Conservation (phyloP, 352 stramenopile genomes). For the Plasmopara viticola region DNA sequence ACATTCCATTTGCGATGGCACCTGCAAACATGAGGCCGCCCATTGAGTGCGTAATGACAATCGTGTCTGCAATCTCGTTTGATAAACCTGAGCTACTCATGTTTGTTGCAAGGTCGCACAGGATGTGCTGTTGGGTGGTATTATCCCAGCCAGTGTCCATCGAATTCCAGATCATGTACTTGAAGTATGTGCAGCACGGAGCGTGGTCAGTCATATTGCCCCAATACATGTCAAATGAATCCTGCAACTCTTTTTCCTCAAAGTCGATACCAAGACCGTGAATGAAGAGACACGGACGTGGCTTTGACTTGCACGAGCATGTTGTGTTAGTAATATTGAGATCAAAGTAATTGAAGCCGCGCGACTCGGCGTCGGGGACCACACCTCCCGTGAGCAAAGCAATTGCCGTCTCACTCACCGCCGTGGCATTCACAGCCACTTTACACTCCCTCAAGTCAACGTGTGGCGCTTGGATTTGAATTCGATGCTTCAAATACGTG, state of each 20-base stretch:
- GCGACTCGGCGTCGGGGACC: slow-evolving; percentile 13
- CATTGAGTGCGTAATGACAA: slow-evolving; percentile 48
- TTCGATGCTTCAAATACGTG: slow-evolving; percentile 17
- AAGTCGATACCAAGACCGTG: slow-evolving; percentile 30
- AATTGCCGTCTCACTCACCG: slow-evolving; percentile 13
- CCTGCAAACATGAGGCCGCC: slow-evolving; percentile 32
- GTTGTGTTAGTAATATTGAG: slow-evolving; percentile 11
- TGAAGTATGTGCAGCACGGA: slow-evolving; percentile 39
- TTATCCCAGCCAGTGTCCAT: slow-evolving; percentile 28
- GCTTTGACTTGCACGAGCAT: slow-evolving; percentile 26
- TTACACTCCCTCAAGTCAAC: slow-evolving; percentile 8
- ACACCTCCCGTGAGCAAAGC: slow-evolving; percentile 28
- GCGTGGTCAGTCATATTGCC: slow-evolving; percentile 32
- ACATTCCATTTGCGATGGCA: slow-evolving; percentile 38
- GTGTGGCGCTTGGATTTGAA: slow-evolving; percentile 18
- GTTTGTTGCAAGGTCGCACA: slow-evolving; percentile 25
- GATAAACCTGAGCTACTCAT: slow-evolving; percentile 16
- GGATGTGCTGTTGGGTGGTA: slow-evolving; percentile 27
- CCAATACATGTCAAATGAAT: slow-evolving; percentile 32
- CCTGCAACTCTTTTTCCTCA: slow-evolving; percentile 16
- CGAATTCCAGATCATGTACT: slow-evolving; percentile 45
- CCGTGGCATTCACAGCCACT: slow-evolving; percentile 11
- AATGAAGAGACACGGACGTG: slow-evolving; percentile 43
- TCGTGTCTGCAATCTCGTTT: slow-evolving; percentile 32
- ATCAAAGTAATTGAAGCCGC: slow-evolving; percentile 3